phyloP scores from a whole-genome alignment of 2,329 filamentous ascomycete genomes.

The Apiospora marii region DNA sequence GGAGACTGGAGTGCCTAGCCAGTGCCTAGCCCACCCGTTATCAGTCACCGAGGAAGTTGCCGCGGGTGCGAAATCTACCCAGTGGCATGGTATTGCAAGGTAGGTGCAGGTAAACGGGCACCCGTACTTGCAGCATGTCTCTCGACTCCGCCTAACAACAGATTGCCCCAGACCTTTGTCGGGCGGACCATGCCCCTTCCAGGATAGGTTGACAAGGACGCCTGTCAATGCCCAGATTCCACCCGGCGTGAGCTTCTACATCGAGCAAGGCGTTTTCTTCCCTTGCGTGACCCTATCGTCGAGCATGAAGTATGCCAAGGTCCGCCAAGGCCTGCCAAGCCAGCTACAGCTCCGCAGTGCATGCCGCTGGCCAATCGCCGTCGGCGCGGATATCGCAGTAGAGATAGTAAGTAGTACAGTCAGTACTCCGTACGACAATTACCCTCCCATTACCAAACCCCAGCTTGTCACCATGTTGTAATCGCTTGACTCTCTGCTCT shows the following conservation, averaged over 20 bases:
- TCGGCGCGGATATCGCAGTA: conserved; percentile 23
- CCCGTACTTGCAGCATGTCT: background rate
- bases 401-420: background rate
- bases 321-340: conserved; percentile 24
- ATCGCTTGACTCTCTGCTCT: conserved; percentile 1
- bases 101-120: background rate
- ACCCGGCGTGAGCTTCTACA: conserved; percentile 8
- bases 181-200: background rate
- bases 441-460: conserved; percentile 1
- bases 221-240: background rate
- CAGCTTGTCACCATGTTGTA: conserved; percentile 16
- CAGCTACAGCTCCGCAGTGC: background rate
- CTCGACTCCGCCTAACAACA: background rate
- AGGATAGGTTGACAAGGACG: conserved; percentile 22
- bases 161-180: conserved; percentile 2
- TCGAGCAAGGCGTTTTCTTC: conserved; percentile 4
- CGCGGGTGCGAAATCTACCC: background rate
- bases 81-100: background rate
- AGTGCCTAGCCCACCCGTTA: conserved; percentile 11
- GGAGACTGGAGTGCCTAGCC: conserved; percentile 9
- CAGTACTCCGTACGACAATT: background rate
- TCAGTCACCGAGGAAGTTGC: conserved; percentile 10
- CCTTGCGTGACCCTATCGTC: conserved; percentile 7
- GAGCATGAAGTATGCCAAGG: background rate
- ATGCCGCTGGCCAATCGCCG: conserved; percentile 22